Evolutionary conservation across 768 basidiomycete species (phyloP).

Genomic region (Pisolithus marmoratus): DNA sequence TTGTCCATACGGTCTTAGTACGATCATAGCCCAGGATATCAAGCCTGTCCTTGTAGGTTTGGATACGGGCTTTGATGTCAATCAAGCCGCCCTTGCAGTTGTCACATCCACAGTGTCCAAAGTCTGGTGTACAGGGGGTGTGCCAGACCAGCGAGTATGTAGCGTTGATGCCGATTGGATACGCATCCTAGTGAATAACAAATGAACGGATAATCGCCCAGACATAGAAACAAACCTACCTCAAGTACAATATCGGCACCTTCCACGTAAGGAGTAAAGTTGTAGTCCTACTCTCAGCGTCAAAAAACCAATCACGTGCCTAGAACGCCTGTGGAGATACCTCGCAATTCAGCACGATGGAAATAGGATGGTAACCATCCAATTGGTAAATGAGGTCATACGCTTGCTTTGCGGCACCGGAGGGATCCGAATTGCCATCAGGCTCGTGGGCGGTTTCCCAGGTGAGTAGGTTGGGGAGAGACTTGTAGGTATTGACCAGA

Average conservation of each 20-base stretch:
- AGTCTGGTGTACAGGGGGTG: slow-evolving; percentile 56
- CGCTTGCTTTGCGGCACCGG: slow-evolving; percentile 45
- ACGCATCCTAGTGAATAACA: slow-evolving; percentile 10
- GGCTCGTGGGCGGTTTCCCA: slow-evolving; percentile 76
- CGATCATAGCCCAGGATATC: slow-evolving; percentile 60
- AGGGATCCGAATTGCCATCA: slow-evolving; percentile 61
- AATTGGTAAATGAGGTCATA: slow-evolving; percentile 43
- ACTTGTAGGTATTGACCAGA: slow-evolving; percentile 62
- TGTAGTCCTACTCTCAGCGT: slow-evolving; percentile 43
- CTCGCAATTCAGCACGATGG: slow-evolving; percentile 48
- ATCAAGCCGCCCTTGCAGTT: slow-evolving; percentile 58
- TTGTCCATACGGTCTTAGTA: slow-evolving; percentile 68
- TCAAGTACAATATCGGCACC: slow-evolving; percentile 70
- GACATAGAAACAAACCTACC: slow-evolving; percentile 49
- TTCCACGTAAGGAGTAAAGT: slow-evolving; percentile 49
- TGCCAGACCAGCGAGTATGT: slow-evolving; percentile 56
- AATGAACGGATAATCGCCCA: neutral
- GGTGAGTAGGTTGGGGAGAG: slow-evolving; percentile 58
- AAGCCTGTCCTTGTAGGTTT: slow-evolving; percentile 55
- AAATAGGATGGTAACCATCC: slow-evolving; percentile 56
- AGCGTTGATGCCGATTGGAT: slow-evolving; percentile 47
- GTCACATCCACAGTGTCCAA: slow-evolving; percentile 72
- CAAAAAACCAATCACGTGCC: neutral
- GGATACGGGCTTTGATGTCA: slow-evolving; percentile 62
- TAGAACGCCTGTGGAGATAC: neutral